Evolutionary conservation across 2,329 filamentous ascomycete genomes (phyloP), one percentile per base, ranked within the genome.

Genomic region (Venturia oleaginea): DNA sequence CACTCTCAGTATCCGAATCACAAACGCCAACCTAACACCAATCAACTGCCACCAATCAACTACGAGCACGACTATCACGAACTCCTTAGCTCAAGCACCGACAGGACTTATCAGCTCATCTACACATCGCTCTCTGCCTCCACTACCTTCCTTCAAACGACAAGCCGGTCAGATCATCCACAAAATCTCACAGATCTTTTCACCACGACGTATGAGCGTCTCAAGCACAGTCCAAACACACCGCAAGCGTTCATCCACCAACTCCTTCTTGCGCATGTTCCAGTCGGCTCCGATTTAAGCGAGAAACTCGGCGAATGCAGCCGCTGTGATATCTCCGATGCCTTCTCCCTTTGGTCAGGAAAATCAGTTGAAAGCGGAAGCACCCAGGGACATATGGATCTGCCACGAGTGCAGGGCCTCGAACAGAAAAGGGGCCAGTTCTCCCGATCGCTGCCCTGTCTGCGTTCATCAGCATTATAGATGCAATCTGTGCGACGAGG

Each of bases 201-300:
- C 51, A 3, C 13, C 15, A 17, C 27, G 51, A 57, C 51, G 51
- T 34, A 3, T 22, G 5, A 57, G 27, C 30, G 19, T 51, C n/a
- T 51, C 51, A 34, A 57, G 51, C 51, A 57, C 27, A 17, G 19
- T 57, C 19, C 15, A 15, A 34, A 19, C 51, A 10, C 51, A 34
- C 27, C 51, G 51, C 15, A 57, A 57, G 30, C 51, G 30, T 57
- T 57, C 51, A 2, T 57, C 51, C 15, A 34, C 51, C 15, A 57
- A 57, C 24, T 57, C 51, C 15, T 57, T 57, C 30, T 13, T 57
- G 17, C 51, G 51, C 17, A 32, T 57, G 7, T 57, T 57, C 17
- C 51, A 22, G n/a, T 32, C 4, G 1, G 11, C 27, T 5, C 34
- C 51, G 69, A 19, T 71, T 13, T 27, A 34, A 57, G 51, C 15